Base-by-base conservation (phyloP, 495 filamentous ascomycete species). In the Hyaloscypha bicolor region DNA sequence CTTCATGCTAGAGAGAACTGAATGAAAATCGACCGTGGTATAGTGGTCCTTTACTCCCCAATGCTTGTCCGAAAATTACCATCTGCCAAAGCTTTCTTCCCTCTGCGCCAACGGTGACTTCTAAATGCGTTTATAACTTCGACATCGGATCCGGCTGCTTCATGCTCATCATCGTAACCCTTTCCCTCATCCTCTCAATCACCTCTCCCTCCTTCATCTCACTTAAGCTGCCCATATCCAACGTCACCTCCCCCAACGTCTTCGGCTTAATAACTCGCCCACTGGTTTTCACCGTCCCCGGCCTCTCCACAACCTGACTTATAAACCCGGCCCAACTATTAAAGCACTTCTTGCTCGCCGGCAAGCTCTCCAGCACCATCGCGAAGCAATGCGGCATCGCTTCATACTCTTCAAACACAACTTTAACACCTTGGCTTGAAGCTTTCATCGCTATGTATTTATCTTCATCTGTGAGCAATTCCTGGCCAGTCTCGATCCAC, bases 301-400 rank as follows among this genome's bases (percentile, higher is more conserved):
- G 73, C n/a, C 75, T 72, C 42, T 79, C 78, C 5, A 85, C 79
- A 39, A 78, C 76, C 31, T 69, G 68, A 21, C 76, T 77, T 0
- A 87, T 77, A 71, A 95, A 96, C 35, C 74, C 77, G 0, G 84
- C 79, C 78, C 87, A 84, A 22, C 82, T 76, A 9, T 84, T 75
- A 55, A 89, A 83, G 71, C 86, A 90, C 55, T 80, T 75, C 63
- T 76, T 77, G 2, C 81, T 72, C 6, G 79, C 83, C 0, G 76
- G 62, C 1, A 85, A 70, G n/a, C 71, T 73, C n/a, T 80, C 76
- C 64, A 97, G 77, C 0, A 96, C 58, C 68, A 88, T 70, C 0
- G 82, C 87, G 74, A 96, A 96, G 66, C 90, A 91, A 73, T 98
- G 94, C 55, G 94, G 93, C 92, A 97, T 96, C 1, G 88, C 90